A percentile compares a stretch with the other conserved stretches of the same genome.
Evolutionary conservation across 1,284 basidiomycete species (phyloP).

Genomic region (Ceratobasidium sp.): DNA sequence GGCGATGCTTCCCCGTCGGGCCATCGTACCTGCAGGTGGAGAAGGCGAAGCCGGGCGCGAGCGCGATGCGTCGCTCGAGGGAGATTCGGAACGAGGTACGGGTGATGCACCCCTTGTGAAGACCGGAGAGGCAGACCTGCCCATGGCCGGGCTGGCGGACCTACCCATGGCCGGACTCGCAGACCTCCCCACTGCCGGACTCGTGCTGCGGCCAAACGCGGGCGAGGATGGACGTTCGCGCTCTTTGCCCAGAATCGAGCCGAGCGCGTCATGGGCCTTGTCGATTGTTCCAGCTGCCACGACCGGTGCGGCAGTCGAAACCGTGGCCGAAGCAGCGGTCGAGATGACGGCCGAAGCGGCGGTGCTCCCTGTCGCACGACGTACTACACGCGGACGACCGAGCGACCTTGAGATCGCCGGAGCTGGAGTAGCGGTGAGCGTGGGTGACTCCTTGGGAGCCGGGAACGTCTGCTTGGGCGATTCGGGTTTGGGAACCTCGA

Average conservation of each 20-base stretch:
- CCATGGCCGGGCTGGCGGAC: background rate
- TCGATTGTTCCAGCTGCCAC: background rate
- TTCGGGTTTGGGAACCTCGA: background rate
- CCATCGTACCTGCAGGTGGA: background rate
- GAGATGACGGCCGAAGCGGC: constrained; percentile 15
- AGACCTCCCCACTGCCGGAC: background rate
- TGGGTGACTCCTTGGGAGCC: background rate
- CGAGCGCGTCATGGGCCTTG: background rate
- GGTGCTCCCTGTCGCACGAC: constrained; percentile 24
- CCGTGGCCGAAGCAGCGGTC: background rate
- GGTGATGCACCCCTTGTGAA: constrained; percentile 3
- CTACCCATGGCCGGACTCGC: background rate
- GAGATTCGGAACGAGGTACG: constrained; percentile 10
- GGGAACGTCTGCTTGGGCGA: background rate
- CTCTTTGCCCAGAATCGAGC: background rate
- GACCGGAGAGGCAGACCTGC: background rate
- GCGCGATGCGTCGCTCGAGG: constrained; percentile 6
- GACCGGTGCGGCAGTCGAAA: background rate
- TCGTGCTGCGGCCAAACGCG: background rate
- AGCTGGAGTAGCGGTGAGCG: background rate
- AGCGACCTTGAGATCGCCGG: constrained; percentile 10
- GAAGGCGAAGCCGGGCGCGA: constrained; percentile 13
- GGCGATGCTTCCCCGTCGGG: constrained; percentile 26
- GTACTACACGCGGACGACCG: constrained; percentile 25
- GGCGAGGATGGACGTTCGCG: background rate